Conservation (phyloP, 192 early-diverging fungal genomes). For the Podila verticillata region DNA sequence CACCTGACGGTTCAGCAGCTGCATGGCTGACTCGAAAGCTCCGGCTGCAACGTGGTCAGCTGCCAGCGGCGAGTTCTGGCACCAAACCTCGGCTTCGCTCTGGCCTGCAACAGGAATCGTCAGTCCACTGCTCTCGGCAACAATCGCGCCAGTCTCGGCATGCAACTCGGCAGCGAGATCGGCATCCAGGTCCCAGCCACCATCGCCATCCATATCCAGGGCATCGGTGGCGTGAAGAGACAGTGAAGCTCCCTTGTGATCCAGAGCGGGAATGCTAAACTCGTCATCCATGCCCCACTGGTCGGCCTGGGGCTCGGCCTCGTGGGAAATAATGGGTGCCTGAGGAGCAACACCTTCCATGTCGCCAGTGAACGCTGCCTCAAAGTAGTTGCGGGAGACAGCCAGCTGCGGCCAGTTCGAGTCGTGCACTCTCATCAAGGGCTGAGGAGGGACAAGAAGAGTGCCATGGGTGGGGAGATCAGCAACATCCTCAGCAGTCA, state of each 20-base stretch:
- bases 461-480: conserved; percentile 51
- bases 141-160: conserved; percentile 73
- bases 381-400: conserved; percentile 88
- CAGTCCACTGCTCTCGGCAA: conserved; percentile 50
- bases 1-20: conserved; percentile 91
- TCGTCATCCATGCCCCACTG: conserved; percentile 86
- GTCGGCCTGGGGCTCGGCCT: conserved; percentile 65
- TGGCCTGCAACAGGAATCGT: conserved; percentile 75
- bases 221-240: conserved; percentile 50
- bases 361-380: conserved; percentile 71
- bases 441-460: conserved; percentile 75
- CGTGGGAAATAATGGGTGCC: conserved; percentile 65
- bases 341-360: conserved; percentile 56
- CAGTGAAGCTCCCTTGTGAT: conserved; percentile 38
- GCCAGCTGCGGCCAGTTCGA: conserved; percentile 94
- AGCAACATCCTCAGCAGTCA: conserved; percentile 70
- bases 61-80: conserved; percentile 85
- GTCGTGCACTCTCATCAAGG: conserved; percentile 77
- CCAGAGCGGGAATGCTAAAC: conserved; percentile 62
- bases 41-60: conserved; percentile 96
- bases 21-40: conserved; percentile 95
- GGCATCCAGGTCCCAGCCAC: conserved; percentile 89
- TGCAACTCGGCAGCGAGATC: conserved; percentile 76
- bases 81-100: conserved; percentile 78
- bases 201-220: conserved; percentile 55